Evolutionary conservation across 306 rosid species (phyloP), one percentile per base, ranked within the genome.

Genomic region (Bauhinia variegata): DNA sequence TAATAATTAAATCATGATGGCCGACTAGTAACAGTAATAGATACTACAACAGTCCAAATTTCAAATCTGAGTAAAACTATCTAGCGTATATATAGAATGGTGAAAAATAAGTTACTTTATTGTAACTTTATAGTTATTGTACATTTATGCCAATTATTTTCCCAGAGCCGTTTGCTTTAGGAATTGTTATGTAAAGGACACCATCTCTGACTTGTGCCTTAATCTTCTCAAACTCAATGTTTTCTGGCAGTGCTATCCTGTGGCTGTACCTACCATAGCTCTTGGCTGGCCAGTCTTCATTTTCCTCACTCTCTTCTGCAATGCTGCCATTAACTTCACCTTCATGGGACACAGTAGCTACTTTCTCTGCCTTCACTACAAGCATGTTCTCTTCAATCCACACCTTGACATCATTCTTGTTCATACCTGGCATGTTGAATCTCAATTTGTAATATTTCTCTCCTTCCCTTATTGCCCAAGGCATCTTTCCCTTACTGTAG

Each of bases 381-480:
- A 77, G 68, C 77, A 71, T 51, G 19, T 65, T 65, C 73, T 71
- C 70, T 71, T 65, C 81, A 65, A 77, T 49, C 74, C 78, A 77
- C 16, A 77, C 49, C 77, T 71, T 65, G 56, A 71, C 78, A 72
- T 77, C 82, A 28, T 71, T 71, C 59, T 71, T 77, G 66, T 53
- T 71, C 82, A 77, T 58, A 33, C 77, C 77, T 51, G 82, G 74
- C 60, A 71, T 77, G 54, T 71, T 57, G 58, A 77, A 77, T 65
- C 65, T 51, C 52, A 77, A 5, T 51, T 71, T 77, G 69, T 77
- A 77, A 33, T 71, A 65, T 8, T 23, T 34, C 47, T 71, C 12
- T 4, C 70, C 78, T 37, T 77, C 82, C 68, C 65, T 77, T 34
- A 65, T 77, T 71, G 52, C 60, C 78, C 82, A 77, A 11, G 78